A percentile compares a stretch with the other conserved stretches of the same genome.
phyloP scores from a whole-genome alignment of 148 eudicot genomes.

The Mesembryanthemum crystallinum region DNA sequence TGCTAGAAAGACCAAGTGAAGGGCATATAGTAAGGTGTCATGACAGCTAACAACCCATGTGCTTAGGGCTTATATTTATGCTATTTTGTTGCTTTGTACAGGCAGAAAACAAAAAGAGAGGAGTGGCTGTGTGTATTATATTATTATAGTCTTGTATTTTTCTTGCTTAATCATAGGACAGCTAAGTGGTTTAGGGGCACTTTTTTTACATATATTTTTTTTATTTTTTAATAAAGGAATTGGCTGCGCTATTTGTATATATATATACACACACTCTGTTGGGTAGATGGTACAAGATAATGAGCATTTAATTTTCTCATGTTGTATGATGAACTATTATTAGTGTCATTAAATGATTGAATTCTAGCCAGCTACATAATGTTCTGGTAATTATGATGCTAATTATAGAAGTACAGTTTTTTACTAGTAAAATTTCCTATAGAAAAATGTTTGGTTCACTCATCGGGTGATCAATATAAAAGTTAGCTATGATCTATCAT shows the following conservation, averaged over 20 bases:
- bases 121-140: not conserved
- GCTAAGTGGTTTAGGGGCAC: not conserved
- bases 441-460: too few relatives aligned
- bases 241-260: slow-evolving; percentile 18
- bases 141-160: not conserved
- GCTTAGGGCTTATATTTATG: slow-evolving; percentile 2
- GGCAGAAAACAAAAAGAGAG: slow-evolving; percentile 11
- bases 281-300: slow-evolving; percentile 15
- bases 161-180: slow-evolving; percentile 6
- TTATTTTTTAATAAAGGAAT: not conserved
- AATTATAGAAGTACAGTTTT: too few relatives aligned
- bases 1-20: slow-evolving; percentile 22
- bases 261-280: not conserved
- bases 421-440: too few relatives aligned
- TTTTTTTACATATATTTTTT: not conserved
- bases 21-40: slow-evolving; percentile 15
- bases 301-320: slow-evolving; percentile 2
- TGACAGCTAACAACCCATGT: slow-evolving; percentile 32
- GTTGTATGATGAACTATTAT: not conserved
- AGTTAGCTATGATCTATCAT: too few relatives aligned
- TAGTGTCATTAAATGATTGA: slow-evolving; percentile 10
- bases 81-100: slow-evolving; percentile 22
- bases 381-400: too few relatives aligned
- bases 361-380: not conserved
- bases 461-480: too few relatives aligned